phyloP scores from a whole-genome alignment of 768 basidiomycete genomes.

The Suillus hirtellus region DNA sequence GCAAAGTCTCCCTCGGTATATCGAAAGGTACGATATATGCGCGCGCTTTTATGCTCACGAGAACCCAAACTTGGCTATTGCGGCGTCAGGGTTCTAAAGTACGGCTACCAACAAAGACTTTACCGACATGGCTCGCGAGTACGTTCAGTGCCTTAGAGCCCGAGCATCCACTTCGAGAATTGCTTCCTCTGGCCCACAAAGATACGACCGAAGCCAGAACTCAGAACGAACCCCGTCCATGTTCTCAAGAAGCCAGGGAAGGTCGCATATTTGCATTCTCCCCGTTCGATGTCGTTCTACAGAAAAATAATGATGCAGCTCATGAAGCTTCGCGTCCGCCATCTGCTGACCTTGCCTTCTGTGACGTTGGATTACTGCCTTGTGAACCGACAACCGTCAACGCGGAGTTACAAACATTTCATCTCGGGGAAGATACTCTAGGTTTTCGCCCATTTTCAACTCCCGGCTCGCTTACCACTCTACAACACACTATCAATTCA shows the following conservation, averaged over 20 bases:
- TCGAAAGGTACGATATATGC: slow-evolving; percentile 33
- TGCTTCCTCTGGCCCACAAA: slow-evolving; percentile 24
- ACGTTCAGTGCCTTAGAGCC: slow-evolving; percentile 49
- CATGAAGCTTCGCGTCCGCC: not conserved
- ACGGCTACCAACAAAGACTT: slow-evolving; percentile 26
- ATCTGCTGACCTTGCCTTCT: not conserved
- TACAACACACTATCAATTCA: not conserved
- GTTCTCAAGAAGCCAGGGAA: not conserved
- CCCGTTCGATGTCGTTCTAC: slow-evolving; percentile 21
- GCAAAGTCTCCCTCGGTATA: not conserved
- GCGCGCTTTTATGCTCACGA: slow-evolving; percentile 14
- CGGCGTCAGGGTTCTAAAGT: slow-evolving; percentile 14
- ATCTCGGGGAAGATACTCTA: not conserved
- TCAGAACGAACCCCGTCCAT: slow-evolving; percentile 8
- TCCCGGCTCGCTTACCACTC: not conserved
- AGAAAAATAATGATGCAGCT: too few relatives aligned
- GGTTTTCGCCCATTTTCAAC: slow-evolving; percentile 4
- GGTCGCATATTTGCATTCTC: slow-evolving; percentile 30
- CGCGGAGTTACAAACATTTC: not conserved
- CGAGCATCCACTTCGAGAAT: slow-evolving; percentile 35
- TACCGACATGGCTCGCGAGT: slow-evolving; percentile 58
- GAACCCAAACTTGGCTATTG: slow-evolving; percentile 15
- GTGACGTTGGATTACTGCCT: not conserved
- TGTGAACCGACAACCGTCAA: not conserved
- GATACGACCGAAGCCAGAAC: slow-evolving; percentile 8